phyloP scores from a whole-genome alignment of 2,329 filamentous ascomycete genomes.

The Plectosphaerella sp. region DNA sequence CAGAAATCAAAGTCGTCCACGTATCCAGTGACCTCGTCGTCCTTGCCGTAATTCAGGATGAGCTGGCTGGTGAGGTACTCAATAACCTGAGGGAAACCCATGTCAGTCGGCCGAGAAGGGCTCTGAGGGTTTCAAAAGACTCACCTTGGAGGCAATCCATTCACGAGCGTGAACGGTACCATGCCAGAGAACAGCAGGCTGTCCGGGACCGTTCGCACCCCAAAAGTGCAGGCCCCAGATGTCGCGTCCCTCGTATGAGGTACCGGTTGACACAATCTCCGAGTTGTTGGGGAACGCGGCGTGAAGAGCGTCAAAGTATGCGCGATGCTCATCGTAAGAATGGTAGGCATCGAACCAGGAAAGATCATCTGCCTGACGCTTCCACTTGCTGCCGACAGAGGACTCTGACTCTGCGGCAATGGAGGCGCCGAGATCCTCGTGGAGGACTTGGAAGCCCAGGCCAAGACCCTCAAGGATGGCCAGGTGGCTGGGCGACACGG shows the following conservation, averaged over 20 bases:
- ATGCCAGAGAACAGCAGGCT: conserved; percentile 45
- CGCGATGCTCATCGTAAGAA: conserved; percentile 43
- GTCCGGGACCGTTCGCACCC: conserved; percentile 36
- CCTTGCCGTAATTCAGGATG: conserved; percentile 38
- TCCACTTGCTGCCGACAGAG: conserved; percentile 2
- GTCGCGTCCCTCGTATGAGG: conserved; percentile 36
- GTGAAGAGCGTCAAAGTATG: conserved; percentile 38
- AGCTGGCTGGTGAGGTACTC: conserved; percentile 43
- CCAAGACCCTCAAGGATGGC: conserved; percentile 19
- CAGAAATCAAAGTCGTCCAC: conserved; percentile 54
- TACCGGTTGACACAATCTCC: conserved; percentile 39
- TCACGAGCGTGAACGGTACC: conserved; percentile 49
- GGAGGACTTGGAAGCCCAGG: conserved; percentile 22
- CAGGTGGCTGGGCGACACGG: conserved; percentile 22
- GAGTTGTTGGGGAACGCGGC: conserved; percentile 37
- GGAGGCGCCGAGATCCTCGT: conserved; percentile 21
- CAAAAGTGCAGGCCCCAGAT: conserved; percentile 57
- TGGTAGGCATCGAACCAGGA: conserved; percentile 48
- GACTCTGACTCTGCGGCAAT: conserved; percentile 17
- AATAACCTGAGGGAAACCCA: conserved; percentile 21
- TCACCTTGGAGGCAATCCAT: conserved; percentile 52
- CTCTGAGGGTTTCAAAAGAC: conserved; percentile 28
- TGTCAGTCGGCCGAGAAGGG: background rate
- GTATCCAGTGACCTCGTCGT: conserved; percentile 26
- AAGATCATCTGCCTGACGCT: conserved; percentile 21